Conservation (phyloP, 805 yeast species). For the Cyberlindnera americana region DNA sequence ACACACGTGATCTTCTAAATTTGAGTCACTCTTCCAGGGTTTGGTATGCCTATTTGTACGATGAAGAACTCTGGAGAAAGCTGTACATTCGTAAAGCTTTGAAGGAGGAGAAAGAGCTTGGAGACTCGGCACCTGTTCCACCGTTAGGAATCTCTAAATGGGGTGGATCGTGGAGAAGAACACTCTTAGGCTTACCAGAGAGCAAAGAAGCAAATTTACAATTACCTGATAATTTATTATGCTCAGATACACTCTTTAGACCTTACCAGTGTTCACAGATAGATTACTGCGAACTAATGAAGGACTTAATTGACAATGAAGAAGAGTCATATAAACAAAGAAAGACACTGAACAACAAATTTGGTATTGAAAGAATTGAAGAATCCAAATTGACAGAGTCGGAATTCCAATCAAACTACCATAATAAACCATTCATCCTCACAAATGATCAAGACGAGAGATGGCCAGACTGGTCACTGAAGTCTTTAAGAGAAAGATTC, state of each 20-base stretch:
- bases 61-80: slow-evolving; percentile 80
- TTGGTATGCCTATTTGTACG: slow-evolving; percentile 66
- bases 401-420: slow-evolving; percentile 44
- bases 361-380: slow-evolving; percentile 49
- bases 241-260: slow-evolving; percentile 74
- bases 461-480: slow-evolving; percentile 69
- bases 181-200: slow-evolving; percentile 41
- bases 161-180: slow-evolving; percentile 80
- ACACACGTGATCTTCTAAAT: slow-evolving; percentile 43
- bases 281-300: slow-evolving; percentile 49
- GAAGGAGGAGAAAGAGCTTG: slow-evolving; percentile 13
- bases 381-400: slow-evolving; percentile 42
- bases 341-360: slow-evolving; percentile 22
- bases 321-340: slow-evolving; percentile 23
- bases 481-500: slow-evolving; percentile 46
- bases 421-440: slow-evolving; percentile 63
- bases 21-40: slow-evolving; percentile 61
- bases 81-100: slow-evolving; percentile 38
- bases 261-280: slow-evolving; percentile 81
- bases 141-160: slow-evolving; percentile 41
- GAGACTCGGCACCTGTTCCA: slow-evolving; percentile 17
- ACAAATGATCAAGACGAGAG: slow-evolving; percentile 31
- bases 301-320: slow-evolving; percentile 47
- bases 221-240: slow-evolving; percentile 48
- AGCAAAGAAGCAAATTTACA: slow-evolving; percentile 42